Evolutionary conservation across 1,139 yeast genomes (phyloP).

Genomic region (Saccharomycopsis crataegensis): DNA sequence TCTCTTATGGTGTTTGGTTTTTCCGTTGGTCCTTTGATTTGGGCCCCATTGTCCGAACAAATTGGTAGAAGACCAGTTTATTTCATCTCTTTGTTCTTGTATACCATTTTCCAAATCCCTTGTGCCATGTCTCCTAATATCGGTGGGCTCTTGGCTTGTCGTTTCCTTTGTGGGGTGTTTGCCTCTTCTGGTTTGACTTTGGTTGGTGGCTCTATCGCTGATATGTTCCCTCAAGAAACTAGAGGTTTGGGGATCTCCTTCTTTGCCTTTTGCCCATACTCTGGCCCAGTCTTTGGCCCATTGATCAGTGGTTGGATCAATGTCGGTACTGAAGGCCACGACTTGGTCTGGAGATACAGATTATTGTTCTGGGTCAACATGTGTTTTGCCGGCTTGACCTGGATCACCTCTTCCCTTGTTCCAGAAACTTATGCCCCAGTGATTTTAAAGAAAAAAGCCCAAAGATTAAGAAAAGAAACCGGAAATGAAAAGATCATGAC

Average conservation of each 20-base stretch:
- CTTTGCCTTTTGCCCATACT: constrained; percentile 87
- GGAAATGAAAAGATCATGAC: constrained; percentile 82
- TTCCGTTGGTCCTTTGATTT: constrained; percentile 76
- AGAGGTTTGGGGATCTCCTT: constrained; percentile 88
- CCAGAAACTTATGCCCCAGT: constrained; percentile 94
- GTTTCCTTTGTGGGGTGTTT: constrained; percentile 84
- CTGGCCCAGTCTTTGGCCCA: constrained; percentile 92
- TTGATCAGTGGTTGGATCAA: constrained; percentile 80
- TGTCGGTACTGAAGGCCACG: constrained; percentile 42
- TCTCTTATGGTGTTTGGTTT: constrained; percentile 88
- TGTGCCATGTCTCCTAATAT: constrained; percentile 83
- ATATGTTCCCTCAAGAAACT: constrained; percentile 68
- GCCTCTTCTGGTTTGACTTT: constrained; percentile 77
- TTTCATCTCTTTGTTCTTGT: constrained; percentile 63
- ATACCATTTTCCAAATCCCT: constrained; percentile 77
- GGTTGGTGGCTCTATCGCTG: constrained; percentile 89
- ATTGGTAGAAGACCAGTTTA: constrained; percentile 85
- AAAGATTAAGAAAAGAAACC: constrained; percentile 63
- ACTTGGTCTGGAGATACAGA: constrained; percentile 39
- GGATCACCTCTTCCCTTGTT: constrained; percentile 52
- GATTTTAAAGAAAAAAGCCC: constrained; percentile 67
- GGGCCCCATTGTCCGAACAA: constrained; percentile 88
- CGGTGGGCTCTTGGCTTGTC: constrained; percentile 69
- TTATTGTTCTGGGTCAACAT: constrained; percentile 82
- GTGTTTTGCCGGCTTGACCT: constrained; percentile 84